Base-by-base conservation (phyloP, 305 asterid species). In the Solanum hybrid region DNA sequence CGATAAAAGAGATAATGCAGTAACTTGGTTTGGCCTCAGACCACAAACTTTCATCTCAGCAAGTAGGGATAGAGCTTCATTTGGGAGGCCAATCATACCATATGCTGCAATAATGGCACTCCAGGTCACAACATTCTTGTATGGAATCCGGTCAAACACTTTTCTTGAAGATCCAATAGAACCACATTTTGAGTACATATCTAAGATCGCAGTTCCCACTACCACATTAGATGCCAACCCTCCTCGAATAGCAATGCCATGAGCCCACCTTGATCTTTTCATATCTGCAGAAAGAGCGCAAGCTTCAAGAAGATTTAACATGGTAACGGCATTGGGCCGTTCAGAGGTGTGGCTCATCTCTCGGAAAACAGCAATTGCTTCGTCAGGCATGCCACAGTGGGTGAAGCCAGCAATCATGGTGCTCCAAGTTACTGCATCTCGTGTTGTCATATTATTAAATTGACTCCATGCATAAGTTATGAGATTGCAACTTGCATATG, bases 321-420 rank as follows among this genome's bases (percentile, higher is more conserved):
- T 86, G 65, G 98, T 94, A n/a, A 95, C 90, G 3, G 90, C 81
- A 87, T 94, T 95, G 29, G 96, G 95, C 83, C 90, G 90, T 85
- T 90, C 90, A 14, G 88, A 91, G 37, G 90, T 91, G 90, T 88
- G 85, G 27, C 27, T 92, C 98, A 96, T 95, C 78, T 93, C 94
- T 81, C 89, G 89, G 89, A 94, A 97, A 61, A 95, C 92, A 89
- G 91, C 89, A 91, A 95, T 92, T 38, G 98, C 98, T 92, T 94
- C 97, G 89, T 94, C 95, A 12, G 98, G 98, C 95, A 97, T 91
- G 90, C 97, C 95, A 87, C 97, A 93, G 90, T 89, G 92, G 73
- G 95, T 92, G 94, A 96, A 96, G 84, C 95, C 98, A 26, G 98
- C 94, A 90, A 97, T 96, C 98, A 97, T 97, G 87, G 98, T 94